Conservation (phyloP, 257 asterid species). For the Nicotiana benthamiana region DNA sequence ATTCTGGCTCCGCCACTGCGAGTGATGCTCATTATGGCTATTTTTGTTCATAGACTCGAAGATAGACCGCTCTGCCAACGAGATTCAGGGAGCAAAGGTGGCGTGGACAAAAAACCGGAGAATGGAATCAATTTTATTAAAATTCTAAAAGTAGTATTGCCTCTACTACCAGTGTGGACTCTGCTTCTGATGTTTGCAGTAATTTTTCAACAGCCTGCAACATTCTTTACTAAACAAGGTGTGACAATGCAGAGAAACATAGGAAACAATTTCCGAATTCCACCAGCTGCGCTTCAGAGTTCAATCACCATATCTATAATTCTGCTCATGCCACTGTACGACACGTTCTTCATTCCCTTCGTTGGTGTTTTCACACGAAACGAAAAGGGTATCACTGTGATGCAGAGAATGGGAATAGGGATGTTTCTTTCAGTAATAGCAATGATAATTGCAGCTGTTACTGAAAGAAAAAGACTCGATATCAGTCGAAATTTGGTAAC, state of each 20-base stretch:
- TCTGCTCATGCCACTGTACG: slow-evolving; percentile 75
- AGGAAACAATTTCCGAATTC: slow-evolving; percentile 58
- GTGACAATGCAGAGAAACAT: slow-evolving; percentile 74
- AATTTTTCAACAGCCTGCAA: slow-evolving; percentile 84
- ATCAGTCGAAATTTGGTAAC: slow-evolving; percentile 6
- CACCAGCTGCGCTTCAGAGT: slow-evolving; percentile 96
- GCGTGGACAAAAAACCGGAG: slow-evolving; percentile 5
- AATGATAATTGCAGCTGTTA: slow-evolving; percentile 72
- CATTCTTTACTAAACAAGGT: slow-evolving; percentile 96
- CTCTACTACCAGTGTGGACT: slow-evolving; percentile 69
- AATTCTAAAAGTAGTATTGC: slow-evolving; percentile 36
- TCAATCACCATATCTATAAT: slow-evolving; percentile 76
- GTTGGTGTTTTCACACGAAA: slow-evolving; percentile 40
- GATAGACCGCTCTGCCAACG: slow-evolving; percentile 32
- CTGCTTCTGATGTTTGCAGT: slow-evolving; percentile 85
- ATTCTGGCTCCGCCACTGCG: no score
- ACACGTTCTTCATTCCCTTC: slow-evolving; percentile 59
- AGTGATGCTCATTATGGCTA: neutral
- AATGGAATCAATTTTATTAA: slow-evolving; percentile 20
- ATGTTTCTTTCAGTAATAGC: slow-evolving; percentile 77
- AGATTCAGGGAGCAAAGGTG: slow-evolving; percentile 13
- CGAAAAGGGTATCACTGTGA: slow-evolving; percentile 62
- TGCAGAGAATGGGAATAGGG: slow-evolving; percentile 87
- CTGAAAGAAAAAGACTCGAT: slow-evolving; percentile 45
- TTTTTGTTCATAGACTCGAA: slow-evolving; percentile 44